Conservation (phyloP, 371 early-diverging fungal genomes). For the Circinella minor region DNA sequence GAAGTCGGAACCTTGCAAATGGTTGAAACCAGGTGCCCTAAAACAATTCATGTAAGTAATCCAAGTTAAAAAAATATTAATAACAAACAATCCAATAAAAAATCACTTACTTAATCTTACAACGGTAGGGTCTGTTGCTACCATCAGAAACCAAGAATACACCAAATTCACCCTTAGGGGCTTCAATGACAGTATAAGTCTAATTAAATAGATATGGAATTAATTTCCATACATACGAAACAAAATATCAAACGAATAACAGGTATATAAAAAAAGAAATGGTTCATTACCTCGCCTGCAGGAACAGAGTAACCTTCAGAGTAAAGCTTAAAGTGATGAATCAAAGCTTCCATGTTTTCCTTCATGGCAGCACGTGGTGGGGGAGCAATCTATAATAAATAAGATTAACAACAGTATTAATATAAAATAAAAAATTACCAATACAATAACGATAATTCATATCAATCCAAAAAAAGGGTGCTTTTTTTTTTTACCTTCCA, state of each 20-base stretch:
- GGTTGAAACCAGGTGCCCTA: constrained; percentile 96
- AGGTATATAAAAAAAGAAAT: not conserved
- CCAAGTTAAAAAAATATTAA: not conserved
- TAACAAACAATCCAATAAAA: no score
- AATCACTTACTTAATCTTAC: constrained; percentile 74
- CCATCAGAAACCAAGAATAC: constrained; percentile 90
- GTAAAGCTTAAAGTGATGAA: constrained; percentile 98
- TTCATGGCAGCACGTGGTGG: constrained; percentile 96
- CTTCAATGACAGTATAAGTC: constrained; percentile 97
- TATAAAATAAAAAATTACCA: no score
- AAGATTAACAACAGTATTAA: not conserved
- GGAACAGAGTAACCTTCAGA: constrained; percentile 98
- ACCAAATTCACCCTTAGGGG: constrained; percentile 98
- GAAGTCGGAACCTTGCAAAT: constrained; percentile 89
- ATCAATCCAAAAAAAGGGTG: no score
- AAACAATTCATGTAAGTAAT: not conserved
- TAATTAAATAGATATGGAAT: not conserved
- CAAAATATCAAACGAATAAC: not conserved
- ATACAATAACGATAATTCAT: no score
- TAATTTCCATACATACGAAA: not conserved
- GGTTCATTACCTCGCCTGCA: constrained; percentile 65
- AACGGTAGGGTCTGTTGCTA: constrained; percentile 93
- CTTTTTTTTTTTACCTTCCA: constrained; percentile 64
- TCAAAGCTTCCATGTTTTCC: constrained; percentile 97
- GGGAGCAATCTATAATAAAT: constrained; percentile 71